phyloP scores from a whole-genome alignment of 1,139 yeast species.

The Tardiomyces digboiensis region DNA sequence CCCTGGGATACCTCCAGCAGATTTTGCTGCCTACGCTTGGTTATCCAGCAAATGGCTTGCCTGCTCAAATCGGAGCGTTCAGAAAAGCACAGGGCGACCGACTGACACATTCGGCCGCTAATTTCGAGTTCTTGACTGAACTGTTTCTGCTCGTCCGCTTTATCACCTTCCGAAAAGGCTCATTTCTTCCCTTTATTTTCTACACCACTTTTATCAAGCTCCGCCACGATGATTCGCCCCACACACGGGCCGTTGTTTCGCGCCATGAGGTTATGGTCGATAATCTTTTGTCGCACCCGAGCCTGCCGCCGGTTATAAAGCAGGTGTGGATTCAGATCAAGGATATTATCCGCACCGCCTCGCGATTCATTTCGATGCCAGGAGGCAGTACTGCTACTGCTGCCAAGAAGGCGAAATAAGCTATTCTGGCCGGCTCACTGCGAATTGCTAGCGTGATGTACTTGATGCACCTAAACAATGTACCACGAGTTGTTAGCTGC shows the following conservation, averaged over 20 bases:
- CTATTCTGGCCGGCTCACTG: too few relatives aligned
- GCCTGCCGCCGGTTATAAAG: slow-evolving; percentile 50
- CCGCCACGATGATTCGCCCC: slow-evolving; percentile 67
- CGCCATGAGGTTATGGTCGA: slow-evolving; percentile 66
- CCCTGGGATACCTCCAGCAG: slow-evolving; percentile 53
- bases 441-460: too few relatives aligned
- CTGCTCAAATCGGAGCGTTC: slow-evolving; percentile 40
- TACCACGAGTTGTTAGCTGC: too few relatives aligned
- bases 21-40: slow-evolving; percentile 60
- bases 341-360: slow-evolving; percentile 22
- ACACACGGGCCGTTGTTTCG: slow-evolving; percentile 64
- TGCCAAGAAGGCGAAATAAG: background rate
- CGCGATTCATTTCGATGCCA: background rate
- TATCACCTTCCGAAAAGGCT: slow-evolving; percentile 52
- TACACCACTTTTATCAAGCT: slow-evolving; percentile 65
- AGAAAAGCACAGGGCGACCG: slow-evolving; percentile 55
- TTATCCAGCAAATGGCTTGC: slow-evolving; percentile 33
- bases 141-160: slow-evolving; percentile 36
- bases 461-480: too few relatives aligned
- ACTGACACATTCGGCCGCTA: slow-evolving; percentile 64
- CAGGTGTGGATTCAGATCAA: slow-evolving; percentile 54
- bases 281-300: slow-evolving; percentile 46
- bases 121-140: slow-evolving; percentile 53
- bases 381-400: background rate
- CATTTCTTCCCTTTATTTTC: slow-evolving; percentile 48